Evolutionary conservation across 257 asterid species (phyloP).

Genomic region (Schizonepeta tenuifolia): DNA sequence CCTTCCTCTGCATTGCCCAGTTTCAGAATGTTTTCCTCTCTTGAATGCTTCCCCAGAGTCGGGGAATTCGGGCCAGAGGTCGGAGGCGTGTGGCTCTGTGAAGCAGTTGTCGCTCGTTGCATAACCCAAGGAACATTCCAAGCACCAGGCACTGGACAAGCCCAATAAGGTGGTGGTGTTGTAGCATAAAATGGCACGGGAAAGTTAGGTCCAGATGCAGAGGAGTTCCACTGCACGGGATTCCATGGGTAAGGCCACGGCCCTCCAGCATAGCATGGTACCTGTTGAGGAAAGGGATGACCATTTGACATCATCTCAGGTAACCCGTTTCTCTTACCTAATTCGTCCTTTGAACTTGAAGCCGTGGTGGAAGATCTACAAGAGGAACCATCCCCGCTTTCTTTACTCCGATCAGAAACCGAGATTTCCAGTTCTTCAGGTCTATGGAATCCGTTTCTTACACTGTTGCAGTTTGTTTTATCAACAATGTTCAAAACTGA

Average conservation of each 20-base stretch:
- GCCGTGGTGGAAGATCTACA: conserved; percentile 46
- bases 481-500: conserved; percentile 61
- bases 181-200: conserved; percentile 64
- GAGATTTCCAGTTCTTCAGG: conserved; percentile 48
- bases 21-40: conserved; percentile 46
- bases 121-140: conserved; percentile 59
- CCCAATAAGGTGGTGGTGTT: conserved; percentile 69
- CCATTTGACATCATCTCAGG: conserved; percentile 45
- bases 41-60: conserved; percentile 64
- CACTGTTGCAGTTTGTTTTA: conserved; percentile 34
- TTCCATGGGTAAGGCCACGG: conserved; percentile 84
- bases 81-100: conserved; percentile 36
- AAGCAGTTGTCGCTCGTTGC: conserved; percentile 32
- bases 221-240: conserved; percentile 53
- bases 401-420: conserved; percentile 44
- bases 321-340: conserved; percentile 35
- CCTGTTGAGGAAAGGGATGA: conserved; percentile 51
- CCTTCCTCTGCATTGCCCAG: conserved; percentile 23
- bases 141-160: conserved; percentile 52
- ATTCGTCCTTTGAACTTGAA: conserved; percentile 55
- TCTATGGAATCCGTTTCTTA: conserved; percentile 51
- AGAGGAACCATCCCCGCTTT: conserved; percentile 48
- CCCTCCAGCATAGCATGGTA: conserved; percentile 62
- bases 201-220: conserved; percentile 50
- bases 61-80: conserved; percentile 48